phyloP scores from a whole-genome alignment of 352 stramenopile species.

The Globisporangium heterothallicum region DNA sequence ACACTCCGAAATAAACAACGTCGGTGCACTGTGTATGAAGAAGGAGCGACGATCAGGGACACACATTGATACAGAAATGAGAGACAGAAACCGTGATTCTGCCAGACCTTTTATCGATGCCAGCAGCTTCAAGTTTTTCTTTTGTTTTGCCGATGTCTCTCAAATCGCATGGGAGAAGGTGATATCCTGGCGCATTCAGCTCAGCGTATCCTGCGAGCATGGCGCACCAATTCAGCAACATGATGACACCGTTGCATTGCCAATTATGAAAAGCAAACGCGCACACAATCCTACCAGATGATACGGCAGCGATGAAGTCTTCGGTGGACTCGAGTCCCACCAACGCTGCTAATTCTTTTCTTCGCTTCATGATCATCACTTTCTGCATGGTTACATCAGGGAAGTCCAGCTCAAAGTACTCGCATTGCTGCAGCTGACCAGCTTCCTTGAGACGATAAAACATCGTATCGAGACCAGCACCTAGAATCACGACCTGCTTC shows the following conservation, averaged over 20 bases:
- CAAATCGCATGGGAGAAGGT: conserved; percentile 75
- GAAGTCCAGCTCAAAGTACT: conserved; percentile 87
- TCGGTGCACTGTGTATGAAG: conserved; percentile 25
- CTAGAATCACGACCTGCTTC: conserved; percentile 79
- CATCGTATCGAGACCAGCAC: conserved; percentile 81
- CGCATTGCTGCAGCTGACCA: conserved; percentile 29
- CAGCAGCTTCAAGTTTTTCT: conserved; percentile 51
- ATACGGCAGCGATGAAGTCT: conserved; percentile 51
- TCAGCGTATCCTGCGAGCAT: conserved; percentile 37
- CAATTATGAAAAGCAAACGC: neutral
- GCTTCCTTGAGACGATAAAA: conserved; percentile 68
- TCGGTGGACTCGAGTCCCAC: conserved; percentile 32
- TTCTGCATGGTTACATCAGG: conserved; percentile 77
- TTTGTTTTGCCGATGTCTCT: conserved; percentile 48
- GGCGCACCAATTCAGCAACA: neutral
- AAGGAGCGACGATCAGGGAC: neutral
- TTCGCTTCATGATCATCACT: conserved; percentile 63
- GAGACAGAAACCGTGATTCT: neutral
- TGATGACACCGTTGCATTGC: neutral
- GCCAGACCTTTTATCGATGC: conserved; percentile 49
- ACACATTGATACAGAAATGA: neutral
- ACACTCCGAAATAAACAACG: conserved; percentile 87
- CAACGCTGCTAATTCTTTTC: conserved; percentile 46
- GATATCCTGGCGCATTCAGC: conserved; percentile 66
- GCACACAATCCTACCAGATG: conserved; percentile 25